Evolutionary conservation across 2,329 filamentous ascomycete genomes (phyloP), one percentile per base, ranked within the genome.

Genomic region (Alternaria atra): DNA sequence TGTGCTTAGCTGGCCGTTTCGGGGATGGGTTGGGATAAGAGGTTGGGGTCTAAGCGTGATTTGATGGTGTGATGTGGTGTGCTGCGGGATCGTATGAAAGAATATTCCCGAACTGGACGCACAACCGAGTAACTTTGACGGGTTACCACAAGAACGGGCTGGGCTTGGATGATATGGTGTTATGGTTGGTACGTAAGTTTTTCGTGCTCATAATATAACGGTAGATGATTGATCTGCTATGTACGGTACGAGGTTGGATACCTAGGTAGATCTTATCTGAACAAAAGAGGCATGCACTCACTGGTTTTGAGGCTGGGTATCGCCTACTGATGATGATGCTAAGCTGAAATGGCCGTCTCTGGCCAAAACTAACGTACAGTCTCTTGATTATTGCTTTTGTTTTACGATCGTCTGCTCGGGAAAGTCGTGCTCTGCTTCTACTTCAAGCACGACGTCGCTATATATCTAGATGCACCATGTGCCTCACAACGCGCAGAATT

Each of bases 41-140:
- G 9, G 29, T 15, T 32, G 9, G 23, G 40, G 47, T 37, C 32
- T 51, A 51, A 32, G 20, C 44, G 44, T 48, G 44, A 12, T 12
- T 12, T 37, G 23, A 13, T 50, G 17, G 48, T 27, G 34, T 40
- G 50, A 29, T 47, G 50, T 40, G 50, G 34, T 40, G 50, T 52
- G 50, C 17, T 52, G 23, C 23, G 34, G 8, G 9, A 23, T 52
- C 23, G 17, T n/a, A 13, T 39, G 48, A 17, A 8, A 51, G 50
- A 50, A 50, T 5, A 17, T 35, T 48, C 17, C n/a, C 17, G 30
- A 34, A 29, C 46, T 25, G 8, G 46, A 48, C 10, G 46, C 46
- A 12, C 9, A 25, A 4, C 23, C 20, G 46, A 20, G 3, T 12
- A 6, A 5, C 10, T 34, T 34, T 13, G 10, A 6, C 15, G 35